Evolutionary conservation across 345 rosid species (phyloP).

Genomic region (Erysimum cheiranthoides): DNA sequence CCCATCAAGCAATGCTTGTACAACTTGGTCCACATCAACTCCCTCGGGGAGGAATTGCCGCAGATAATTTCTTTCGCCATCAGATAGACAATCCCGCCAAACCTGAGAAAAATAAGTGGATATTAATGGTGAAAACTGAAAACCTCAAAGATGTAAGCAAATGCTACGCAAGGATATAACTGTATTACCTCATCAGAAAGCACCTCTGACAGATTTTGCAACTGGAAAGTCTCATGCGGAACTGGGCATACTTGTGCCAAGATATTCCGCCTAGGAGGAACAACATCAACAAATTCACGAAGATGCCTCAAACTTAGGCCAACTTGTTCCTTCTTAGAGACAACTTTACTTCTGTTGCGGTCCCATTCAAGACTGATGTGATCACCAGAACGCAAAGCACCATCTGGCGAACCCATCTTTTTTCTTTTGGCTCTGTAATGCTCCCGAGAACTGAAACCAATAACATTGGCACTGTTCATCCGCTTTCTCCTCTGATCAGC

Average conservation of each 20-base stretch:
- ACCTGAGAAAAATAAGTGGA: constrained; percentile 50
- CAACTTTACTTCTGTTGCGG: constrained; percentile 57
- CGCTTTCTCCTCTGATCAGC: constrained; percentile 88
- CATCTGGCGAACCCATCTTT: constrained; percentile 53
- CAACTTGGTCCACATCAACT: constrained; percentile 60
- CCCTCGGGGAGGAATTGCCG: constrained; percentile 84
- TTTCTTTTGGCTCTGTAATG: constrained; percentile 72
- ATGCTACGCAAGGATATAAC: constrained; percentile 1
- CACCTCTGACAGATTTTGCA: constrained; percentile 69
- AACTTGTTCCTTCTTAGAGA: constrained; percentile 88
- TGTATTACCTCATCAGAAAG: constrained; percentile 75
- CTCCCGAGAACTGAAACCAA: constrained; percentile 60
- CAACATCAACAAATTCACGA: constrained; percentile 59
- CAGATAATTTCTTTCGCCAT: constrained; percentile 68
- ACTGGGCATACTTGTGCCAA: constrained; percentile 72
- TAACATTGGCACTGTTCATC: constrained; percentile 63
- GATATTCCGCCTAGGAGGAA: constrained; percentile 47
- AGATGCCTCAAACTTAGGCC: constrained; percentile 70
- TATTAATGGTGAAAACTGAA: background rate
- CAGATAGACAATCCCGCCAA: constrained; percentile 77
- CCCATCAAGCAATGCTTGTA: constrained; percentile 69
- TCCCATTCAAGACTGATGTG: constrained; percentile 93
- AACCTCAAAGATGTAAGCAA: constrained; percentile 30
- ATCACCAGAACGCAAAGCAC: constrained; percentile 59
- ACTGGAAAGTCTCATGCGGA: constrained; percentile 72